These are phyloP conservation scores for Trichocladium uniseriatum DNA, from an alignment of 495 filamentous ascomycete species.

Conservation along the genomic window DNA sequence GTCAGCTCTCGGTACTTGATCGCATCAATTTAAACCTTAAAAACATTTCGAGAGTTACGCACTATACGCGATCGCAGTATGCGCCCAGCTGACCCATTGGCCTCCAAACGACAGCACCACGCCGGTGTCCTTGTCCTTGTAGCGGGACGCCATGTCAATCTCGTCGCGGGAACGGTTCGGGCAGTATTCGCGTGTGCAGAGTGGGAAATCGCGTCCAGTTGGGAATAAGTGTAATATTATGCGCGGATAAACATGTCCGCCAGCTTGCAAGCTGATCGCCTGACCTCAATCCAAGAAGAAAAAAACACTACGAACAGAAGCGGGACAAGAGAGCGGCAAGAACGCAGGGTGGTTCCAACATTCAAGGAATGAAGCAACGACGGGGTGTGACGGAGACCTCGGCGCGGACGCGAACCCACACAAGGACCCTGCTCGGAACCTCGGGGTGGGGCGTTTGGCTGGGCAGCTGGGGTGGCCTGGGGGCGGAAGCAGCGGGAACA, in stretches of 20 bases:
- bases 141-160: slow-evolving; percentile 47
- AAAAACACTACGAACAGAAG: not conserved
- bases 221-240: no score
- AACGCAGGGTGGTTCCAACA: not conserved
- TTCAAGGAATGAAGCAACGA: not conserved
- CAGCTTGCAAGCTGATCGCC: no score
- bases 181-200: not conserved
- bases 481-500: no score
- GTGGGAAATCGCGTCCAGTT: not conserved
- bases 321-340: not conserved
- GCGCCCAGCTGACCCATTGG: slow-evolving; percentile 83
- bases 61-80: slow-evolving; percentile 79
- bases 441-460: no score
- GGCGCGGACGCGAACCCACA: slow-evolving; percentile 1
- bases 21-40: not conserved
- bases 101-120: slow-evolving; percentile 77
- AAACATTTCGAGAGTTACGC: no score
- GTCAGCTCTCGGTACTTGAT: not conserved
- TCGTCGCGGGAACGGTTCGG: not conserved
- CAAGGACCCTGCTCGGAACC: not conserved
- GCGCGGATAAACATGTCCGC: not conserved
- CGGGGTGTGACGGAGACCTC: slow-evolving; percentile 5
- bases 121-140: slow-evolving; percentile 67
- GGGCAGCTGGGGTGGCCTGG: no score
- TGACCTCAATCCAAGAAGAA: no score